These are phyloP conservation scores for Trametes polyzona DNA, from an alignment of 1,284 basidiomycete species.

Conservation along the genomic window DNA sequence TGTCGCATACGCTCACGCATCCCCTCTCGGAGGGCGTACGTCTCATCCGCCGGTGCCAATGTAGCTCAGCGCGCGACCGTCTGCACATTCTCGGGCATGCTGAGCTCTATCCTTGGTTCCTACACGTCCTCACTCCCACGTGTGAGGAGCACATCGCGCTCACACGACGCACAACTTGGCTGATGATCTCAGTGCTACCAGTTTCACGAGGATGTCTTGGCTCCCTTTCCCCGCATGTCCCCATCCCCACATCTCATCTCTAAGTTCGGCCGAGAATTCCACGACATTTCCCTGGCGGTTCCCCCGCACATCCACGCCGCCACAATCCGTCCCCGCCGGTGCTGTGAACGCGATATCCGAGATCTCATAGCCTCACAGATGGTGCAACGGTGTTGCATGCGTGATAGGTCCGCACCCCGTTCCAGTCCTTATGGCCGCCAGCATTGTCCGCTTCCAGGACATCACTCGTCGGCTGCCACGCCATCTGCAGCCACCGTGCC, in stretches of 20 bases:
- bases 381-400: background rate
- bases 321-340: background rate
- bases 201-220: constrained; percentile 12
- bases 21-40: constrained; percentile 10
- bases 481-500: background rate
- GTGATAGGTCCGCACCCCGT: background rate
- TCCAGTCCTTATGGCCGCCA: too few relatives aligned
- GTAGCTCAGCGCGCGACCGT: constrained; percentile 5
- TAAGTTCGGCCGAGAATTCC: constrained; percentile 22
- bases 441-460: too few relatives aligned
- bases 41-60: constrained; percentile 14
- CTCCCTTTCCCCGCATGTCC: constrained; percentile 8
- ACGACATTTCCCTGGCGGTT: constrained; percentile 24
- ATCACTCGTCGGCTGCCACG: background rate
- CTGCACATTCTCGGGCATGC: constrained; percentile 18
- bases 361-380: background rate
- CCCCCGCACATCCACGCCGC: constrained; percentile 14
- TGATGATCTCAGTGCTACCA: constrained; percentile 16
- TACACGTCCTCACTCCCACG: constrained; percentile 11
- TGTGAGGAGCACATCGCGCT: constrained; percentile 5
- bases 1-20: constrained; percentile 5
- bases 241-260: too few relatives aligned
- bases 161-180: constrained; percentile 16
- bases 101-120: constrained; percentile 21
- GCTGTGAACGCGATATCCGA: background rate